These are phyloP conservation scores for Chlorencoelia australis DNA, from an alignment of 2,329 filamentous ascomycete genomes.

Conservation along the genomic window DNA sequence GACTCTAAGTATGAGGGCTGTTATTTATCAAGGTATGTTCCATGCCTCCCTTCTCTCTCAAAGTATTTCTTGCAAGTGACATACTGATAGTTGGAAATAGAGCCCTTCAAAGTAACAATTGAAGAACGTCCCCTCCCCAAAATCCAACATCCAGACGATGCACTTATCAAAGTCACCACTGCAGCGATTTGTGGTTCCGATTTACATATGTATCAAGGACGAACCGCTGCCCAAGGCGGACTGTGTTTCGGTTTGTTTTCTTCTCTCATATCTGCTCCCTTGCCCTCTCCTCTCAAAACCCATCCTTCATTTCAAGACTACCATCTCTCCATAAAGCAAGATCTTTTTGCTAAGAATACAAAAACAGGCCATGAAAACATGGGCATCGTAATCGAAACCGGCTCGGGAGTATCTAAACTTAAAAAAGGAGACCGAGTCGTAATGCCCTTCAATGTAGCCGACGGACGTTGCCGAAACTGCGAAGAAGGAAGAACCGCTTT, in stretches of 20 bases:
- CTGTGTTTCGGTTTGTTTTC: conserved; percentile 44
- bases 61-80: not conserved
- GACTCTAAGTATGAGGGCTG: conserved; percentile 4
- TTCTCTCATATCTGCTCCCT: not conserved
- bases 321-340: too few relatives aligned
- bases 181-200: conserved; percentile 19
- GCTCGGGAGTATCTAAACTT: conserved; percentile 57
- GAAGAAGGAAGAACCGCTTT: conserved; percentile 65
- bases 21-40: conserved; percentile 5
- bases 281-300: conserved; percentile 1
- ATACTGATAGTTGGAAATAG: conserved; percentile 4
- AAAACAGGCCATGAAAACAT: conserved; percentile 74
- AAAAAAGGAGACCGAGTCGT: conserved; percentile 70
- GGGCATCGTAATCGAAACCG: conserved; percentile 60
- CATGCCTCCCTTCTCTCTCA: not conserved
- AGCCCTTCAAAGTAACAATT: conserved; percentile 40
- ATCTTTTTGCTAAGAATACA: too few relatives aligned
- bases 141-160: conserved; percentile 40
- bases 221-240: conserved; percentile 51
- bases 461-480: conserved; percentile 80
- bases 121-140: conserved; percentile 47
- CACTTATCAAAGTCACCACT: conserved; percentile 36
- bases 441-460: conserved; percentile 73
- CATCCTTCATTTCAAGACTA: conserved; percentile 1
- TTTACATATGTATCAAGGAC: conserved; percentile 52